A percentile compares a stretch with the other conserved stretches of the same genome.
These are phyloP conservation scores for Kurtzmaniella quercitrusa DNA, from an alignment of 1,139 yeast species.

Conservation along the genomic window DNA sequence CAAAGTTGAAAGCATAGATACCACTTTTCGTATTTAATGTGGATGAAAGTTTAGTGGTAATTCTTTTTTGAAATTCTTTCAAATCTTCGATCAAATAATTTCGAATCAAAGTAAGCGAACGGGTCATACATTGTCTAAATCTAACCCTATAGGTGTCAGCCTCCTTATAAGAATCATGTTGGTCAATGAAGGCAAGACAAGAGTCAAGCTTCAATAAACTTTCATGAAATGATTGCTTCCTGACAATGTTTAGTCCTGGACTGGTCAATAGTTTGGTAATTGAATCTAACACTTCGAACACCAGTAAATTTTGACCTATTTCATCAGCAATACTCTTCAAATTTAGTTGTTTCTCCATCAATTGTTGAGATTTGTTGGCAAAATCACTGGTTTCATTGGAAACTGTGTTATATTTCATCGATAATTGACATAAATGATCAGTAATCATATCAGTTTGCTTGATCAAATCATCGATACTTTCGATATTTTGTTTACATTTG, in stretches of 20 bases:
- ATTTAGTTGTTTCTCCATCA: slow-evolving; percentile 49
- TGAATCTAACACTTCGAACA: slow-evolving; percentile 68
- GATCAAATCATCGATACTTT: slow-evolving; percentile 33
- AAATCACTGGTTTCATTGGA: slow-evolving; percentile 59
- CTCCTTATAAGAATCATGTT: slow-evolving; percentile 56
- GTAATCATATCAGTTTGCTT: slow-evolving; percentile 40
- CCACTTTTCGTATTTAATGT: slow-evolving; percentile 6
- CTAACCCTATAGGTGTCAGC: slow-evolving; percentile 66
- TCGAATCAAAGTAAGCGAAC: slow-evolving; percentile 72
- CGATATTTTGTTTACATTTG: slow-evolving; percentile 30
- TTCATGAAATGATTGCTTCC: slow-evolving; percentile 48
- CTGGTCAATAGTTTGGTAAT: slow-evolving; percentile 67
- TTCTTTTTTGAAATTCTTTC: slow-evolving; percentile 41
- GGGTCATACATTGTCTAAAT: slow-evolving; percentile 79
- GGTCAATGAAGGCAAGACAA: slow-evolving; percentile 30
- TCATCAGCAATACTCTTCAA: slow-evolving; percentile 43
- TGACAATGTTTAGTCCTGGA: slow-evolving; percentile 65
- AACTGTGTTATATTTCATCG: slow-evolving; percentile 51
- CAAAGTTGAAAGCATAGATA: slow-evolving; percentile 15
- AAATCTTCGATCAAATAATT: slow-evolving; percentile 59
- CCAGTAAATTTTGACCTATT: slow-evolving; percentile 48
- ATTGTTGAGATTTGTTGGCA: slow-evolving; percentile 51
- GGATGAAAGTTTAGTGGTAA: slow-evolving; percentile 24
- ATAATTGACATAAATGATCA: slow-evolving; percentile 37
- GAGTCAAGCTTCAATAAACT: slow-evolving; percentile 61